phyloP scores from a whole-genome alignment of 2,329 filamentous ascomycete species.

The Verticillium albo-atrum region DNA sequence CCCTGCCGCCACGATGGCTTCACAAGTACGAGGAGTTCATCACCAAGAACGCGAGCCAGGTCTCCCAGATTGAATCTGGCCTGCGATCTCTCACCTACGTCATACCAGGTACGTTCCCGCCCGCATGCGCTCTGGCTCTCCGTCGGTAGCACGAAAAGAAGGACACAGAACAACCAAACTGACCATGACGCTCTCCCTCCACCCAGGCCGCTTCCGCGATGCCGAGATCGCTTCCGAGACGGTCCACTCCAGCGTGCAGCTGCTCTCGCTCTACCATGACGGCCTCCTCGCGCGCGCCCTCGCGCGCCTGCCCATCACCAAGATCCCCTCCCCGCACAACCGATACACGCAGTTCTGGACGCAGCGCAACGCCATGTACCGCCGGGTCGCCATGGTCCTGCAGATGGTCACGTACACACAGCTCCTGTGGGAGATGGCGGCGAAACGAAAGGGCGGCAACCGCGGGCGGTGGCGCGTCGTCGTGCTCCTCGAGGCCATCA shows the following conservation, averaged over 20 bases:
- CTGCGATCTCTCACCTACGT: slow-evolving; percentile 92
- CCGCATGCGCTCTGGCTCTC: background rate
- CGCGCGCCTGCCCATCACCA: slow-evolving; percentile 51
- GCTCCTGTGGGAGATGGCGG: slow-evolving; percentile 95
- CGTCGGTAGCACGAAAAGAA: background rate
- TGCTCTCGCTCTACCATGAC: slow-evolving; percentile 92
- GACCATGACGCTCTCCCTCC: background rate
- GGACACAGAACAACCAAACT: too few species aligned
- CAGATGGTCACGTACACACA: slow-evolving; percentile 94
- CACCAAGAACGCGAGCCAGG: slow-evolving; percentile 87
- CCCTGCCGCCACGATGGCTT: slow-evolving; percentile 62
- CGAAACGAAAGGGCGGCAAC: slow-evolving; percentile 78
- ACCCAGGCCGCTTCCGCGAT: slow-evolving; percentile 75
- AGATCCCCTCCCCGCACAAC: slow-evolving; percentile 52
- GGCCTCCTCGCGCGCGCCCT: slow-evolving; percentile 67
- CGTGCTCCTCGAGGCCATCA: slow-evolving; percentile 77
- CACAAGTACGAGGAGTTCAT: slow-evolving; percentile 83
- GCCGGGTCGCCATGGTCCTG: slow-evolving; percentile 73
- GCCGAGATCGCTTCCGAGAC: slow-evolving; percentile 94
- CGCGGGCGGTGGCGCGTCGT: slow-evolving; percentile 81
- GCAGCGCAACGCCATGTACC: slow-evolving; percentile 64
- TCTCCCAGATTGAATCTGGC: slow-evolving; percentile 92
- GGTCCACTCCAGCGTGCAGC: slow-evolving; percentile 80
- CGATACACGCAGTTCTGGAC: slow-evolving; percentile 67
- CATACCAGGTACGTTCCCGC: slow-evolving; percentile 64